Percentiles rank a stretch among this genome's conserved stretches.
Conservation (phyloP, 805 yeast genomes). For the Ogataea kodamae region DNA sequence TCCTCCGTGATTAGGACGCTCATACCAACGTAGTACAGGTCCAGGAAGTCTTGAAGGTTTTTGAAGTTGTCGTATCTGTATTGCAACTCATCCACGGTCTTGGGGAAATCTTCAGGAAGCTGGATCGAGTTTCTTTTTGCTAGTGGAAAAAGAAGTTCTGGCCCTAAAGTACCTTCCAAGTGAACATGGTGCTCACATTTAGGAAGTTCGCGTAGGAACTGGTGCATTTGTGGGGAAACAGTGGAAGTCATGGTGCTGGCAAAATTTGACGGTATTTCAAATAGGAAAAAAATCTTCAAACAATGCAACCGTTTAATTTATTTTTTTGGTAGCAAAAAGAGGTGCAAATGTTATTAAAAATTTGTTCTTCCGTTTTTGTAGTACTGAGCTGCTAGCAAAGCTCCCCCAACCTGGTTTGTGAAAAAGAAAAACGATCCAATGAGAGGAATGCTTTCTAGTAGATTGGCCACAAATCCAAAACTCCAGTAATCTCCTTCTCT, state of each 20-base stretch:
- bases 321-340: too few relatives aligned
- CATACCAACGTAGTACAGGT: constrained; percentile 79
- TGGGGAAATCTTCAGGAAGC: constrained; percentile 64
- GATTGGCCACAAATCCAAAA: constrained; percentile 51
- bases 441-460: constrained; percentile 44
- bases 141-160: constrained; percentile 64
- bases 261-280: too few relatives aligned
- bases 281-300: constrained; percentile 1
- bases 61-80: constrained; percentile 58
- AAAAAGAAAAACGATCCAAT: constrained; percentile 50
- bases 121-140: constrained; percentile 61
- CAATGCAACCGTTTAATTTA: constrained; percentile 4
- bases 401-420: constrained; percentile 62
- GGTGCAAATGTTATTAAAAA: constrained; percentile 6
- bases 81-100: constrained; percentile 51
- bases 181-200: constrained; percentile 88
- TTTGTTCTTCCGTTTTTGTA: constrained; percentile 20
- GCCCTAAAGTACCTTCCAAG: constrained; percentile 78
- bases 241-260: constrained; percentile 24
- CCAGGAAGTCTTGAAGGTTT: constrained; percentile 73
- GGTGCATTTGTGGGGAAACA: constrained; percentile 37
- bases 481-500: constrained; percentile 39
- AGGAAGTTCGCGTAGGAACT: constrained; percentile 66
- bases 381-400: constrained; percentile 50
- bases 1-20: constrained; percentile 63